Percentiles rank a stretch among this genome's conserved stretches.
Conservation (phyloP, 1,139 yeast genomes). For the Dujonia santamariae region DNA sequence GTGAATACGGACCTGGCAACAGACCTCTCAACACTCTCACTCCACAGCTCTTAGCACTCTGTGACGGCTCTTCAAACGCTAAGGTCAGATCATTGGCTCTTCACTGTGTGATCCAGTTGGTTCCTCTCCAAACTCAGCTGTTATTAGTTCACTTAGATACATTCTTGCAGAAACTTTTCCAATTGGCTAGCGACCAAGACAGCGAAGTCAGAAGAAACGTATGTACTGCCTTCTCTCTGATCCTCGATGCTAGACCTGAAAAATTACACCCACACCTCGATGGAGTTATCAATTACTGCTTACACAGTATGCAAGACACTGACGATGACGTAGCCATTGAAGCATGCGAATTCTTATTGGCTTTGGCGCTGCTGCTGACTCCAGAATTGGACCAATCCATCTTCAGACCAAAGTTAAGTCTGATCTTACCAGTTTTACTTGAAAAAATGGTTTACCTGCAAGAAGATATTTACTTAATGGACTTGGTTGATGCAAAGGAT, state of each 20-base stretch:
- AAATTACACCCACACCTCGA: constrained; percentile 74
- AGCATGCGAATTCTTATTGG: constrained; percentile 88
- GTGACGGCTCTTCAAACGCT: constrained; percentile 4
- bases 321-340: constrained; percentile 77
- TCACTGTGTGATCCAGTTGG: constrained; percentile 74
- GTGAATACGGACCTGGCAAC: constrained; percentile 33
- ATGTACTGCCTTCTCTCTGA: constrained; percentile 72
- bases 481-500: constrained; percentile 67
- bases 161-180: constrained; percentile 61
- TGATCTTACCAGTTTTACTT: constrained; percentile 71
- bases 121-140: constrained; percentile 65
- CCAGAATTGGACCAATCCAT: constrained; percentile 48
- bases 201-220: constrained; percentile 68
- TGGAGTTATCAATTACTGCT: constrained; percentile 81
- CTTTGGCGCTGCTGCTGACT: constrained; percentile 56
- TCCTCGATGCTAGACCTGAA: constrained; percentile 79
- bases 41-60: constrained; percentile 6
- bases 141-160: constrained; percentile 64
- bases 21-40: constrained; percentile 4
- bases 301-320: constrained; percentile 69
- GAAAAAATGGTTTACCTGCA: constrained; percentile 87
- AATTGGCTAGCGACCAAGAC: constrained; percentile 57
- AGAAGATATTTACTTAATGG: constrained; percentile 70
- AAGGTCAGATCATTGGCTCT: constrained; percentile 63
- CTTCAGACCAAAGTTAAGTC: constrained; percentile 54